Conservation (phyloP, 345 rosid species). For the Mallotus nudiflorus region DNA sequence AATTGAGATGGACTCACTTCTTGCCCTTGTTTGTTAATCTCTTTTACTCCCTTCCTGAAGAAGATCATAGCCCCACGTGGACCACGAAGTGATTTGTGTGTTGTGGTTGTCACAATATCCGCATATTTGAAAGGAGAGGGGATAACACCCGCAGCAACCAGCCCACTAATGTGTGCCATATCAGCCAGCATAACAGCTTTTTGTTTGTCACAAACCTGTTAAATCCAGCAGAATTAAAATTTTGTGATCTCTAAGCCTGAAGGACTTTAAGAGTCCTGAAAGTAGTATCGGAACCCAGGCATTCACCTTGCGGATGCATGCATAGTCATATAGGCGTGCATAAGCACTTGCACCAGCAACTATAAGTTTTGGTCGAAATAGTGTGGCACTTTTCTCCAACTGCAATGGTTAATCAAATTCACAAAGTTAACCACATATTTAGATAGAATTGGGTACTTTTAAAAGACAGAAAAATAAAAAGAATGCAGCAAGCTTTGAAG, state of each 20-base stretch:
- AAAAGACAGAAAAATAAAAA: neutral
- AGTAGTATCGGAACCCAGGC: neutral
- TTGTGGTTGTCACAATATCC: constrained; percentile 92
- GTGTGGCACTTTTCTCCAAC: constrained; percentile 81
- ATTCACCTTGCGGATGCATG: constrained; percentile 78
- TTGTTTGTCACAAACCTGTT: constrained; percentile 95
- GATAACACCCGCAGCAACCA: constrained; percentile 93
- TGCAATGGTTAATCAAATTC: constrained; percentile 36
- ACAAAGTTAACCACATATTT: neutral
- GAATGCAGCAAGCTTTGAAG: neutral
- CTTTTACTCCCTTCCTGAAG: constrained; percentile 90
- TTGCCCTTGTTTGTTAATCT: constrained; percentile 79
- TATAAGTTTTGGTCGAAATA: constrained; percentile 91
- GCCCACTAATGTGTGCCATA: constrained; percentile 97
- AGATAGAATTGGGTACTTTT: no score
- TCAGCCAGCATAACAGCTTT: constrained; percentile 85
- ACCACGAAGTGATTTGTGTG: constrained; percentile 98
- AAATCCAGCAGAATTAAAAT: constrained; percentile 24
- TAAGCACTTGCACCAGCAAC: constrained; percentile 99
- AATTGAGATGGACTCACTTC: constrained; percentile 52
- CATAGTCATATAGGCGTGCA: constrained; percentile 93
- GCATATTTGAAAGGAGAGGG: constrained; percentile 98
- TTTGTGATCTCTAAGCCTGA: neutral
- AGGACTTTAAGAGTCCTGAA: neutral
- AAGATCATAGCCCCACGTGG: constrained; percentile 99